Evolutionary conservation across 139 green algal species (phyloP), one percentile per base, ranked within the genome.

Genomic region (Coelastrella sp.): DNA sequence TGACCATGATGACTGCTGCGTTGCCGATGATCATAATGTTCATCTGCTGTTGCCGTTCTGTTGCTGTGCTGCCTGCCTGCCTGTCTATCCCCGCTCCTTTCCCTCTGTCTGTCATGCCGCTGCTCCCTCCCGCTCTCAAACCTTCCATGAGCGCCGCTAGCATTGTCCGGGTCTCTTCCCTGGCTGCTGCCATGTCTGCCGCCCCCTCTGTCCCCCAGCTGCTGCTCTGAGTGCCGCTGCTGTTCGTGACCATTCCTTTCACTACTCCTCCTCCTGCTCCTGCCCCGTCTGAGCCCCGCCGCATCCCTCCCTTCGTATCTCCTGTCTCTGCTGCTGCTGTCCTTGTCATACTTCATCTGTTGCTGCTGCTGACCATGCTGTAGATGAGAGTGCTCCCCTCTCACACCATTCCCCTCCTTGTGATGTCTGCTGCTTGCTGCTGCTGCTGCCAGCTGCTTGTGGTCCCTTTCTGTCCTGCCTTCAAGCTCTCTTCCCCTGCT

Each of bases 181-280:
- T n/a, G 20, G 25, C 58, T 84, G 65, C 85, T 83, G 90, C 57
- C 60, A 63, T 90, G 17, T 11, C 57, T 12, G n/a, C 68, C 86
- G 4, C 17, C 11, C 20, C 76, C 72, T 7, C 78, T 22, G 4
- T 60, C 70, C 14, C 68, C 58, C 61, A 76, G 89, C 76, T 87
- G 89, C 82, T 58, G 63, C 82, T 27, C 35, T 49, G 35, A 49
- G 35, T 49, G 63, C 57, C 25, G 25, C 57, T 61, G 24, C 25
- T 74, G 25, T 25, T 59, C 20, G n/a, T 82, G 49, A 22, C 12
- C 19, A 20, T 8, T 10, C 56, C 84, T 14, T 7, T 68, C 56
- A 24, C 73, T 24, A 19, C 49, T 49, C 73, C 85, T 75, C 73
- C 85, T 90, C n/a, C 85, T 74, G 84, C 84, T 89, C 27, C 68